Evolutionary conservation across 192 early-diverging fungal species (phyloP).

Genomic region (Chytriomyces hyalinus): DNA sequence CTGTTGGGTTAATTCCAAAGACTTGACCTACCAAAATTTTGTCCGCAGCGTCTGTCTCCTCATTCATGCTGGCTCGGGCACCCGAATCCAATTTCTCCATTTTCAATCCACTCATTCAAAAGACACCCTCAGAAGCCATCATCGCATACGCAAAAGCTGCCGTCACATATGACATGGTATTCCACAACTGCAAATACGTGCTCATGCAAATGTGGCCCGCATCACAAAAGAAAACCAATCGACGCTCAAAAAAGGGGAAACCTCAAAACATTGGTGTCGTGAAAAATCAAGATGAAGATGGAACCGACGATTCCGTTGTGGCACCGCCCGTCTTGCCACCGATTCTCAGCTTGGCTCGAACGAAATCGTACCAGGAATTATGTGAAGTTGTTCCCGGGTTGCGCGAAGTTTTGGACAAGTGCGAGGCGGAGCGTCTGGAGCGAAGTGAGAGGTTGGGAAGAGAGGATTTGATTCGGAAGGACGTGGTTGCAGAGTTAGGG

Average conservation of each 20-base stretch:
- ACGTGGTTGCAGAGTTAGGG: constrained; percentile 36
- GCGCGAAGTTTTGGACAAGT: constrained; percentile 28
- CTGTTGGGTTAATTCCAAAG: constrained; percentile 11
- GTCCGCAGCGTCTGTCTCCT: constrained; percentile 57
- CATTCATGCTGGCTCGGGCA: constrained; percentile 92
- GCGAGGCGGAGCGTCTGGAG: constrained; percentile 27
- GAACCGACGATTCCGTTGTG: neutral
- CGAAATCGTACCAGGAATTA: constrained; percentile 34
- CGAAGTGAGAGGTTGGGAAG: constrained; percentile 29
- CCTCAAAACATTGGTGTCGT: neutral
- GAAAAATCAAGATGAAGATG: neutral
- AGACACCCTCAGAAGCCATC: constrained; percentile 60
- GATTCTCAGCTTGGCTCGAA: constrained; percentile 23
- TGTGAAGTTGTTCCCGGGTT: constrained; percentile 24
- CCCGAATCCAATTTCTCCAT: constrained; percentile 87
- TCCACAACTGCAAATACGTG: constrained; percentile 89
- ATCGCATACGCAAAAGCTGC: constrained; percentile 72
- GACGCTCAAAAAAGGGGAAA: constrained; percentile 12
- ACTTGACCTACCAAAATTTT: neutral
- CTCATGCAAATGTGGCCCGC: constrained; percentile 78
- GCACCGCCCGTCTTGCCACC: constrained; percentile 28
- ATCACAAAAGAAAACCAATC: constrained; percentile 22
- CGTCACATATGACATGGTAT: constrained; percentile 72
- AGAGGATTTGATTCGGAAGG: constrained; percentile 25
- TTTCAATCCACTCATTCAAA: constrained; percentile 61